Base-by-base conservation (phyloP, 768 basidiomycete species). In the Naganishia onofrii region DNA sequence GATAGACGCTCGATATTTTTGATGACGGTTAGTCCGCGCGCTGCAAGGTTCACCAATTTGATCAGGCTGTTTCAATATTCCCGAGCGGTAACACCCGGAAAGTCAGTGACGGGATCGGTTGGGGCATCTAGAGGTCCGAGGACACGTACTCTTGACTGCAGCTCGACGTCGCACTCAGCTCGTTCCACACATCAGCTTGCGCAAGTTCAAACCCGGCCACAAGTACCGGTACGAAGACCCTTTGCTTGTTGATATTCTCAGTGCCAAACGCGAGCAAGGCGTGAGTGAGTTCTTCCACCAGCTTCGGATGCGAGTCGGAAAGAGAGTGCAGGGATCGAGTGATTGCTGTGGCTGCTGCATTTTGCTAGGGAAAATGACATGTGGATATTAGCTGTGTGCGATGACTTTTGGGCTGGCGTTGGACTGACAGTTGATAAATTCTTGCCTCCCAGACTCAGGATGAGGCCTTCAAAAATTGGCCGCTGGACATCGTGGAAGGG, bases 1-100 rank as follows among this genome's bases (percentile, higher is more conserved):
- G 85, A 84, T 28, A 96, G 88, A 67, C 95, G 82, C 74, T 89
- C 89, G n/a, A 91, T 82, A 72, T 87, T 95, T 82, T 93, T 96
- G 67, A 93, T 79, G 32, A 86, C 86, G 19, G 83, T 81, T 12
- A 90, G 84, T 77, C 89, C 88, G 76, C 83, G 87, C 21, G 86
- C 85, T 32, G 85, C 84, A 58, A 92, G 81, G 13, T 83, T 75
- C 34, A 90, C 80, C 66, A 92, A 77, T 51, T 36, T 63, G 26
- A 57, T 52, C 44, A 48, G 46, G 29, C 46, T 60, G 32, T 31
- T n/a, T 42, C 15, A 7, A 7, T 15, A 15, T 10, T 10, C 15
- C 8, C 8, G 42, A 17, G 31, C 2, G 21, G 31, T 15, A 29
- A 19, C 29, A 31, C 12, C 29, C n/a, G n/a, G n/a, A 34, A n/a